Evolutionary conservation across 208 protist genomes (phyloP), one percentile per base, ranked within the genome.

Genomic region (Naegleria fowleri): DNA sequence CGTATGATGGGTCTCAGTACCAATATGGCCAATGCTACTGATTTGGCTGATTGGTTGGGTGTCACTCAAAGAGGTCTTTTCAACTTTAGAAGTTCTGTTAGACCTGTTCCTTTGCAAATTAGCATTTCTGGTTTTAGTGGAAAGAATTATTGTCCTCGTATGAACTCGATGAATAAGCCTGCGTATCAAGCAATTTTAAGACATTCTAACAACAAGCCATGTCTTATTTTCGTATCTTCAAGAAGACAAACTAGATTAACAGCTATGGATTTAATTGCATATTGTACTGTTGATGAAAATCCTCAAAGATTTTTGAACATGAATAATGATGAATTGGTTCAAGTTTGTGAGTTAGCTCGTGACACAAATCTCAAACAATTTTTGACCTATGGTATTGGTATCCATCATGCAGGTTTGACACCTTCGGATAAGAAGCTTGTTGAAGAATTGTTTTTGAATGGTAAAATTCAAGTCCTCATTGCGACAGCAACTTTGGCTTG

Each of bases 151-250:
- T 99, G 98, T 93, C 98, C 99, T 29, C 95, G 99, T 58, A 99
- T 99, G 99, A 97, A 96, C 15, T 96, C 98, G 5, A 99, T 99
- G 99, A 99, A 99, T 96, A 99, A 99, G 95, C 99, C 99, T 39
- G 93, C 96, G 9, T 99, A 99, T 95, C 96, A 96, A 83, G 97
- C 98, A 38, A 99, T 99, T 92, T 95, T 90, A 5, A 90, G 52
- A 41, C 94, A 98, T 92, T 95, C 95, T 0, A 88, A 91, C 5
- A 93, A 93, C 41, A 97, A 99, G 93, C 99, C 99, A 39, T 97
- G 98, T 5, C 96, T 99, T 76, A 96, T 99, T 58, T 99, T 99
- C 94, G 99, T 99, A 19, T 98, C 98, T 9, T 99, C 97, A 2
- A 96, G 99, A 48, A 93, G 98, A 84, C 98, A 99, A 94, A 99